phyloP scores from a whole-genome alignment of 495 filamentous ascomycete species.

The Friedmanniomyces simplex region DNA sequence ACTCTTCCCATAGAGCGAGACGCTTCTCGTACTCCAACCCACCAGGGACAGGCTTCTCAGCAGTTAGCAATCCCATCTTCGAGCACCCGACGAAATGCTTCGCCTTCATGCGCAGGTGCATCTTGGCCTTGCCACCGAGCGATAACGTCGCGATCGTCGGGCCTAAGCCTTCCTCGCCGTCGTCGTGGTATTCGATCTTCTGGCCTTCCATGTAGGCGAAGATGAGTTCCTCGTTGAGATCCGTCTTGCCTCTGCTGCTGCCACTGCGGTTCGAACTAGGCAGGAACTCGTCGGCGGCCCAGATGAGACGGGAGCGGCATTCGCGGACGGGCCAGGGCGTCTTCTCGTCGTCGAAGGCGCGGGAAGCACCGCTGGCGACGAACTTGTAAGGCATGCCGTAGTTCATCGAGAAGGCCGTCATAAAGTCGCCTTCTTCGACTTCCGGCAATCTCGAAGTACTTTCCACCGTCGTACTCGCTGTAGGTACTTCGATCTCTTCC shows the following conservation, averaged over 20 bases:
- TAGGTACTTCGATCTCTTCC: background rate
- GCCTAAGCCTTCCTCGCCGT: constrained; percentile 67
- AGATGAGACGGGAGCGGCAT: constrained; percentile 51
- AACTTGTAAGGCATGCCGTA: constrained; percentile 81
- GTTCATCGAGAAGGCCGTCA: constrained; percentile 20
- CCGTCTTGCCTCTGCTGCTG: constrained; percentile 19
- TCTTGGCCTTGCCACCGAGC: constrained; percentile 55
- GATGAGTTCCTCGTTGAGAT: constrained; percentile 66
- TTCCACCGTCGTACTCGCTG: background rate
- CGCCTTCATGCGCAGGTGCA: constrained; percentile 61
- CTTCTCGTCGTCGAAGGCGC: constrained; percentile 42
- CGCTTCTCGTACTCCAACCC: constrained; percentile 34
- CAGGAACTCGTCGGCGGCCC: constrained; percentile 38
- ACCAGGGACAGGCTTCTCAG: constrained; percentile 28
- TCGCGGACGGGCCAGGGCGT: constrained; percentile 48
- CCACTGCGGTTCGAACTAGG: constrained; percentile 24
- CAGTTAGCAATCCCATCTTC: constrained; percentile 21
- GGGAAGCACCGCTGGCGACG: constrained; percentile 55
- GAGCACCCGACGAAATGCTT: constrained; percentile 39
- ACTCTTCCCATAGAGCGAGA: constrained; percentile 7
- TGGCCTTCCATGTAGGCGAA: constrained; percentile 64
- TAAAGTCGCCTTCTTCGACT: constrained; percentile 16
- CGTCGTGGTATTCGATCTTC: constrained; percentile 62
- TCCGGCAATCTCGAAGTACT: background rate
- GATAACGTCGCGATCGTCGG: constrained; percentile 68